Evolutionary conservation across 2,329 filamentous ascomycete species (phyloP), one percentile per base, ranked within the genome.

Genomic region (Elsinoe ampelina): DNA sequence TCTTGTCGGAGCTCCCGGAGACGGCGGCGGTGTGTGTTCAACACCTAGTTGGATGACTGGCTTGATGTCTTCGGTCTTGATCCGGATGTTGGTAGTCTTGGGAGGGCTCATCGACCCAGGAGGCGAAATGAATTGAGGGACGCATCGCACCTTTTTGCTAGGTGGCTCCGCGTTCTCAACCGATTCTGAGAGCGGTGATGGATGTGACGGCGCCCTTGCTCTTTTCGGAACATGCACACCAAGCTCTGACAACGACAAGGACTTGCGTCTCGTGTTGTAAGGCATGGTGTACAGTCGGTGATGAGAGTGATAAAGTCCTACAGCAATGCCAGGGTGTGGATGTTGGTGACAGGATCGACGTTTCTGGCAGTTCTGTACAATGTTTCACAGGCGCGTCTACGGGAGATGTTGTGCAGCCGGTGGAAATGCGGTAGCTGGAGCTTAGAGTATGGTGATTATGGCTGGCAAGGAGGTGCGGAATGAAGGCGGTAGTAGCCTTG

Each of bases 221-320:
- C 75, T 72, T 65, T 77, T 78, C 57, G 83, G 83, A 55, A 96
- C 79, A 67, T 93, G 88, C 66, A 97, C 95, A 70, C 93, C 93
- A 66, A 97, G 81, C 63, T 90, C 95, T 59, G 89, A 87, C 68
- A 97, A 79, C 61, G 91, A 96, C 63, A 98, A 78, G 68, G 90
- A 95, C 78, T 97, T 97, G 73, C 91, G 86, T 74, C 92, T 87
- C 64, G 92, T 97, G 74, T 96, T 95, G 80, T 96, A 96, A 69
- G 86, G 87, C 89, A 95, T 95, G 67, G 65, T 75, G 41, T 45
- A 45, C 41, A 65, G 62, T 32, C 41, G 54, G 47, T 15, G 43
- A 43, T 15, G 38, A 47, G 43, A 54, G 56, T 41, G 19, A 30
- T 17, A 15, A 22, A 12, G 15, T 15, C n/a, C 41, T 43, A 22